Evolutionary conservation across 805 yeast species (phyloP), one percentile per base, ranked within the genome.

Genomic region (Schizosaccharomyces lindneri): DNA sequence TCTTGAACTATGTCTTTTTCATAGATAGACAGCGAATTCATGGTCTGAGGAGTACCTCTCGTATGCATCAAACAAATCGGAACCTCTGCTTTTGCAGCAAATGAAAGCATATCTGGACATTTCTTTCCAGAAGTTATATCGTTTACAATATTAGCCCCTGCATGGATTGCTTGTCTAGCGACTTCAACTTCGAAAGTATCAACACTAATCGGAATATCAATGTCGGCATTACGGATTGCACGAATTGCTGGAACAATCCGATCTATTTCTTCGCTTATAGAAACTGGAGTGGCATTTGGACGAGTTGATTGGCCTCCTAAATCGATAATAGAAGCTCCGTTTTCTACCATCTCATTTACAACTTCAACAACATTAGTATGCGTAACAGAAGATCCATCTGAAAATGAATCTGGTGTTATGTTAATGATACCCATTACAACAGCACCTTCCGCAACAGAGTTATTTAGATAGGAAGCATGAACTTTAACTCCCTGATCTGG

Each of bases 231-330:
- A 63, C 94, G 78, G 24, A 88, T 78, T 0, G 80, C 80, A 63
- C 76, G 69, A 2, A 93, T 76, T 0, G 85, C 78, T 0, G 93
- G 93, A 5, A 86, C 69, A 0, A 89, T 84, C 55, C 97, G 72
- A 2, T 67, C 67, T 59, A 85, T 66, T 69, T 93, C 98, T 62
- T 80, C 89, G n/a, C 77, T 78, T 24, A 70, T 77, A 2, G 78
- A 67, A 0, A 84, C 82, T 62, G 80, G 86, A 0, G 65, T 67
- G 1, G 94, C 80, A 1, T 87, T 87, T 0, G 98, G 98, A 61
- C 94, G 78, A 0, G 98, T 93, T 0, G 96, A 87, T 63, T 87
- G 86, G 1, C 98, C 98, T 7, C 98, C 98, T 62, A 93, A 78
- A 70, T 93, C 98, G 48, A 93, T 75, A 39, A 93, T 85, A 32